These are phyloP conservation scores for Abelmoschus esculentus DNA, from an alignment of 345 rosid species.

Conservation along the genomic window DNA sequence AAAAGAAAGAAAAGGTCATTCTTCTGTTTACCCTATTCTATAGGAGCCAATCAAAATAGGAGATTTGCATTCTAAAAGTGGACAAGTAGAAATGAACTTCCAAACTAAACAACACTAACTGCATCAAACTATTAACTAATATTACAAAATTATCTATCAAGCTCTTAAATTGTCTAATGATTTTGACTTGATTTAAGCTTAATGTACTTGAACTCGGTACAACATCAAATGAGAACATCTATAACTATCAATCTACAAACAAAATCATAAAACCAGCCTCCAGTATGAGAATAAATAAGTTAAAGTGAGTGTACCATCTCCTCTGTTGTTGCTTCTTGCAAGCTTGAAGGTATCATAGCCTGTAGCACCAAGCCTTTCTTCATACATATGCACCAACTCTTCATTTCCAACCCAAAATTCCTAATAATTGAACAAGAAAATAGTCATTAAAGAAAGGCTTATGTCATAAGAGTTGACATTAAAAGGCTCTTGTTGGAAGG, in stretches of 20 bases:
- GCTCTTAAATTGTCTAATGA: not conserved
- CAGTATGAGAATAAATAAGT: not conserved
- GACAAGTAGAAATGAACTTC: not conserved
- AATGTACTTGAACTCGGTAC: not conserved
- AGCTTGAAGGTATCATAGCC: slow-evolving; percentile 55
- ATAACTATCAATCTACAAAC: not conserved
- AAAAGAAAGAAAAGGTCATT: not conserved
- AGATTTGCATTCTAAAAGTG: not conserved
- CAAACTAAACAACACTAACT: not conserved
- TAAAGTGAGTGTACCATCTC: slow-evolving; percentile 33
- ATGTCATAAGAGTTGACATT: slow-evolving; percentile 1
- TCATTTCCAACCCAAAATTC: slow-evolving; percentile 81
- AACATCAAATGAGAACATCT: not conserved
- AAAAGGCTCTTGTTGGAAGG: not conserved
- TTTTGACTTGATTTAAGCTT: not conserved
- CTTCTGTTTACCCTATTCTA: not conserved
- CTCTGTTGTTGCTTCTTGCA: slow-evolving; percentile 60
- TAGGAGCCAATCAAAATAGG: not conserved
- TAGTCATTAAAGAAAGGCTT: not conserved
- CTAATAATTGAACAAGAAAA: slow-evolving; percentile 12
- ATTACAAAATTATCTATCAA: not conserved
- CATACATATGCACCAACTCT: slow-evolving; percentile 66
- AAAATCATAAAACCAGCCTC: not conserved
- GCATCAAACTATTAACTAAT: slow-evolving; percentile 1
- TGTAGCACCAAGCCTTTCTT: slow-evolving; percentile 42